These are phyloP conservation scores for Metschnikowia dekortorum DNA, from an alignment of 805 yeast species.

Conservation along the genomic window DNA sequence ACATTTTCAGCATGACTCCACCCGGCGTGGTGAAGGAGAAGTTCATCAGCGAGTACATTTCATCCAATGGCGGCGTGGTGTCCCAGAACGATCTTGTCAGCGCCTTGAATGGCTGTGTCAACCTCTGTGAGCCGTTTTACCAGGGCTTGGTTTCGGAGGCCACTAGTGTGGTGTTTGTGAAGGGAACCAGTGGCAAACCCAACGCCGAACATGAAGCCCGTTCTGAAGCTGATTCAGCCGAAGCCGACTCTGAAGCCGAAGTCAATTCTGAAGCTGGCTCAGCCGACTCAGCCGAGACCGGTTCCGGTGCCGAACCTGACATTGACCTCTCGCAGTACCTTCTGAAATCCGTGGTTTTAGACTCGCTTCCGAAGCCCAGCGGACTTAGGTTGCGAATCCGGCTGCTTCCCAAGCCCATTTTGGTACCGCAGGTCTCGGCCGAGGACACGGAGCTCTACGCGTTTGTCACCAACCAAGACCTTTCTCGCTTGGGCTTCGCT, in stretches of 20 bases:
- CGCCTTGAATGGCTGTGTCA: constrained; percentile 45
- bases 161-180: constrained; percentile 55
- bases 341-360: constrained; percentile 24
- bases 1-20: constrained; percentile 29
- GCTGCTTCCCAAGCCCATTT: constrained; percentile 28
- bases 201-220: too few relatives aligned
- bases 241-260: too few relatives aligned
- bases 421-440: constrained; percentile 18
- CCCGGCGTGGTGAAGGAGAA: constrained; percentile 30
- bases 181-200: constrained; percentile 11
- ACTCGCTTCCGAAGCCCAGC: background rate
- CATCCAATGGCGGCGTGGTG: constrained; percentile 23
- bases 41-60: constrained; percentile 24
- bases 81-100: constrained; percentile 42
- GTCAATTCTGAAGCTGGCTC: too few relatives aligned
- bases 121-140: constrained; percentile 66
- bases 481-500: constrained; percentile 51
- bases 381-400: constrained; percentile 17
- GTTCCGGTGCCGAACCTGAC: constrained; percentile 7
- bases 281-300: too few relatives aligned
- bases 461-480: constrained; percentile 43
- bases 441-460: constrained; percentile 39
- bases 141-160: constrained; percentile 53
- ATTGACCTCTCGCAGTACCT: constrained; percentile 33
- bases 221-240: too few relatives aligned